phyloP scores from a whole-genome alignment of 257 asterid species.

The Solanum pimpinellifolium region DNA sequence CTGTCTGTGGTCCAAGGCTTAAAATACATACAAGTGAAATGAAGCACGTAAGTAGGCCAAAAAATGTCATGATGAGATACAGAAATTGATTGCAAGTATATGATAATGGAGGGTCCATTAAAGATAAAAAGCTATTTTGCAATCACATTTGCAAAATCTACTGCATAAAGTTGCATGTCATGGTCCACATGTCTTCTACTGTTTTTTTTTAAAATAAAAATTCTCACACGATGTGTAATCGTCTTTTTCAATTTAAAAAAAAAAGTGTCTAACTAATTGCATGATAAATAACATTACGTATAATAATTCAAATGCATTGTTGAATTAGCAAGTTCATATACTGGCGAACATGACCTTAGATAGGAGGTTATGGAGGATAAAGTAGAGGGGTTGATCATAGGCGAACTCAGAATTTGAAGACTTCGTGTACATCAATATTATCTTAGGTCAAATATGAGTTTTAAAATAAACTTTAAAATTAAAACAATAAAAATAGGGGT shows the following conservation, averaged over 20 bases:
- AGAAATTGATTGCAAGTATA: conserved; percentile 16
- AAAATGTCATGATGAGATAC: conserved; percentile 23
- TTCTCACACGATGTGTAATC: neutral
- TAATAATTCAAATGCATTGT: neutral
- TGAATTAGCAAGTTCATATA: neutral
- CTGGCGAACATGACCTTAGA: neutral
- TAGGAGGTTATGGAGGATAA: neutral
- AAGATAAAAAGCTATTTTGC: conserved; percentile 10
- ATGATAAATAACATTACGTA: neutral
- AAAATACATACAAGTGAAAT: conserved; percentile 6
- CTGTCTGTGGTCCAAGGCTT: neutral
- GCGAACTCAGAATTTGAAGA: too few species aligned
- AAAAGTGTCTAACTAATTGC: neutral
- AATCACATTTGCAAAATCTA: conserved; percentile 26
- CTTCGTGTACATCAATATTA: too few species aligned
- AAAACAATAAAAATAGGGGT: too few species aligned
- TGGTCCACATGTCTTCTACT: conserved; percentile 18
- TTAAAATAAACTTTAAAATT: too few species aligned
- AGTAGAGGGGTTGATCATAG: neutral
- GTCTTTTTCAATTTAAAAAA: neutral
- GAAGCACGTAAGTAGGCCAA: conserved; percentile 26
- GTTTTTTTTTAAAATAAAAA: neutral
- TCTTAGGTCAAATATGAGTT: too few species aligned
- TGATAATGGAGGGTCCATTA: conserved; percentile 43
- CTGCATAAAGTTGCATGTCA: conserved; percentile 20